Percentiles rank a stretch among this genome's conserved stretches.
phyloP scores from a whole-genome alignment of 257 asterid genomes.

The Parsonsia alboflavescens region DNA sequence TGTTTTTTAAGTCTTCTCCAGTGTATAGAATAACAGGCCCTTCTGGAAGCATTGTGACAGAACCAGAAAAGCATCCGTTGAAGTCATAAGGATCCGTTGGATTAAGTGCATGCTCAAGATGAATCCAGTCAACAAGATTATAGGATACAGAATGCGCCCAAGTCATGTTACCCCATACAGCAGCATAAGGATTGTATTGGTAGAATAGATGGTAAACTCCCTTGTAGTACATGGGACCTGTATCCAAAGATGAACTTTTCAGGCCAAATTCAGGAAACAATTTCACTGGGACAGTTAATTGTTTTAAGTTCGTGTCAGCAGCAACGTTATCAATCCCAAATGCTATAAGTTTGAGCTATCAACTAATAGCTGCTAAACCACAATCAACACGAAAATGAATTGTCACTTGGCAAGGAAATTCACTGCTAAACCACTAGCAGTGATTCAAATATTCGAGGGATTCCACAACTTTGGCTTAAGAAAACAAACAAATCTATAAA shows the following conservation, averaged over 20 bases:
- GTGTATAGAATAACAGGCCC: conserved; percentile 72
- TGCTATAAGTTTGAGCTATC: background rate
- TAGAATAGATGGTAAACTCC: conserved; percentile 80
- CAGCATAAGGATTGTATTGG: conserved; percentile 77
- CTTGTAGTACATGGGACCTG: conserved; percentile 81
- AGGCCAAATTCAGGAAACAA: background rate
- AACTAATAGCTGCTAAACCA: background rate
- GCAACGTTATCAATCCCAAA: background rate
- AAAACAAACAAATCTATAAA: background rate
- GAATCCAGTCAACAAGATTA: conserved; percentile 68
- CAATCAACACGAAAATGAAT: background rate
- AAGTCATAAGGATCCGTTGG: conserved; percentile 63
- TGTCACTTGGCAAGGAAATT: background rate
- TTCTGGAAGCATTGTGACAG: conserved; percentile 67
- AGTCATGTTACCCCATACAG: conserved; percentile 65
- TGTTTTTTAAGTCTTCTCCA: conserved; percentile 38
- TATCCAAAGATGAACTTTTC: background rate
- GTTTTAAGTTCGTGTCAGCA: background rate
- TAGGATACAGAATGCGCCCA: conserved; percentile 86
- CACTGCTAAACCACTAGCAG: background rate
- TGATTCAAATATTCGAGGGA: background rate
- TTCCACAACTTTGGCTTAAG: background rate
- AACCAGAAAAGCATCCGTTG: conserved; percentile 74
- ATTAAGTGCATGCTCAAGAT: conserved; percentile 46
- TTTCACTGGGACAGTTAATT: background rate